Percentiles rank a stretch among this genome's conserved stretches.
Conservation (phyloP, 1,139 yeast species). For the Sugiyamaella novakii region DNA sequence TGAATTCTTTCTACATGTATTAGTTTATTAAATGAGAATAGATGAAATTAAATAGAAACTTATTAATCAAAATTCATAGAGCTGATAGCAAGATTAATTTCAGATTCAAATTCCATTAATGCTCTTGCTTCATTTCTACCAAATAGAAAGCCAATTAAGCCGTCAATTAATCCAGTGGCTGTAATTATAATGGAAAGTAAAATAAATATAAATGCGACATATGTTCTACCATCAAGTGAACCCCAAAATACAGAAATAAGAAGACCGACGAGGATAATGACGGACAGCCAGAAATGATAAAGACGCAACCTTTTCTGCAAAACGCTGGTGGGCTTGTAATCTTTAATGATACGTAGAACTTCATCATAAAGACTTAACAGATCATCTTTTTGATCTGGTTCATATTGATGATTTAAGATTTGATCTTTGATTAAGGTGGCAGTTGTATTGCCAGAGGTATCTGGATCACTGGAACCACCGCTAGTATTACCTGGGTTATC, state of each 20-base stretch:
- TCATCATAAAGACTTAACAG: constrained; percentile 52
- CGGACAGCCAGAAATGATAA: constrained; percentile 61
- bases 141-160: constrained; percentile 75
- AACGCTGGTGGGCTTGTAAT: constrained; percentile 57
- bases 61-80: no score
- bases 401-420: background rate
- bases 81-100: constrained; percentile 43
- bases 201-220: constrained; percentile 64
- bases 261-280: constrained; percentile 53
- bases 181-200: constrained; percentile 50
- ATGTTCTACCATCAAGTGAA: constrained; percentile 47
- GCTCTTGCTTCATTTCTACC: constrained; percentile 81
- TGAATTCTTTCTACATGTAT: no score
- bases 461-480: constrained; percentile 12
- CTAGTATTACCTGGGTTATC: constrained; percentile 27
- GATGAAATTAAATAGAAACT: no score
- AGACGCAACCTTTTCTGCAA: constrained; percentile 69
- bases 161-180: constrained; percentile 71
- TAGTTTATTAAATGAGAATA: no score
- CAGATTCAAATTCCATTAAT: constrained; percentile 57
- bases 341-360: constrained; percentile 55
- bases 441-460: constrained; percentile 13
- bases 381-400: background rate
- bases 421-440: background rate
- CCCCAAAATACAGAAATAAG: constrained; percentile 65